These are phyloP conservation scores for Apocynum venetum DNA, from an alignment of 257 asterid genomes.

Conservation along the genomic window DNA sequence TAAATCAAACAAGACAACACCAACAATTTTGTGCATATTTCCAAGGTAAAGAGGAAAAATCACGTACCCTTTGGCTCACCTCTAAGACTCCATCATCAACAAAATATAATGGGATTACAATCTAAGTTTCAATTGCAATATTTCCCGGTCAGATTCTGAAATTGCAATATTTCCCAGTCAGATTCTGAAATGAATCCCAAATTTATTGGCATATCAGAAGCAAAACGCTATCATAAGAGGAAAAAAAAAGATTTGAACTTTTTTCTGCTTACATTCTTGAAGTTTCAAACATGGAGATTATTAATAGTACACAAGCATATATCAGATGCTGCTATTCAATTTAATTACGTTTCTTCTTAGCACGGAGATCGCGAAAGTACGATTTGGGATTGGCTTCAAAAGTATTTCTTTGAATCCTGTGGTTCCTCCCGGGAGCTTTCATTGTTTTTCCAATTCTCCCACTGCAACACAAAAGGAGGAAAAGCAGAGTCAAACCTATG, in stretches of 20 bases:
- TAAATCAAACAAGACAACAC: too few species aligned
- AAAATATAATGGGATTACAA: too few species aligned
- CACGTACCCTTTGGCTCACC: too few species aligned
- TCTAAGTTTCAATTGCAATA: too few species aligned
- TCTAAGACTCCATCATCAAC: too few species aligned
- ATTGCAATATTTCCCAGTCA: too few species aligned
- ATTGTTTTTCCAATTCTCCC: constrained; percentile 24
- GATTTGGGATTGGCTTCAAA: constrained; percentile 27
- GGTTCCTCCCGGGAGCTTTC: constrained; percentile 41
- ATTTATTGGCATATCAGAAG: too few species aligned
- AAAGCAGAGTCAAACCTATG: not conserved
- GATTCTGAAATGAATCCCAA: too few species aligned
- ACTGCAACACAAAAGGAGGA: constrained; percentile 18
- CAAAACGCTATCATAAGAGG: not conserved
- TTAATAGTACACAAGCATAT: not conserved
- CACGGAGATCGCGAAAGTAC: constrained; percentile 28
- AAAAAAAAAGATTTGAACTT: not conserved
- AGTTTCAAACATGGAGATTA: not conserved
- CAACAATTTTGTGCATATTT: too few species aligned
- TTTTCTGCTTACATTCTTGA: not conserved
- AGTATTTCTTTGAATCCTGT: constrained; percentile 20
- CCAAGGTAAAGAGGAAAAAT: too few species aligned
- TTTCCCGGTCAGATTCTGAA: too few species aligned
- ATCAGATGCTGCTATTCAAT: not conserved
- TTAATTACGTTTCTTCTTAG: not conserved